Conservation (phyloP, 495 filamentous ascomycete genomes). For the Ramalina intermedia region DNA sequence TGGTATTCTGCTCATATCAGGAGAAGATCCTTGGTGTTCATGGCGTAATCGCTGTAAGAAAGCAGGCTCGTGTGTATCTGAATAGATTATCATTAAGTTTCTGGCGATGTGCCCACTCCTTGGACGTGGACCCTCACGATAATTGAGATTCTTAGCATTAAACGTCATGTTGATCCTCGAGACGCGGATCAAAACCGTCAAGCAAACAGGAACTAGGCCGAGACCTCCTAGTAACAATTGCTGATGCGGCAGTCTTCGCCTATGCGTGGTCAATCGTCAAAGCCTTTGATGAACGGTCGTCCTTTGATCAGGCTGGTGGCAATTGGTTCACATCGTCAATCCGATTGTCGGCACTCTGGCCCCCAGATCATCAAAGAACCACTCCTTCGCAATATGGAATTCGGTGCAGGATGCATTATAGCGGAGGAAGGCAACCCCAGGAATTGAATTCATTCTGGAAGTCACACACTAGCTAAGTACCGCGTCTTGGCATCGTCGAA, state of each 20-base stretch:
- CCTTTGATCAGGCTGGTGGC: too few relatives aligned
- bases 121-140: constrained; percentile 4
- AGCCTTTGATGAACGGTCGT: too few relatives aligned
- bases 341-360: too few relatives aligned
- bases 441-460: too few relatives aligned
- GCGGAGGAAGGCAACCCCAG: too few relatives aligned
- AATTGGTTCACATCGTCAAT: too few relatives aligned
- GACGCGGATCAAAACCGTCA: not conserved
- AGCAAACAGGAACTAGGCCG: not conserved
- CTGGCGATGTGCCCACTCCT: not conserved
- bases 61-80: constrained; percentile 13
- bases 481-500: too few relatives aligned
- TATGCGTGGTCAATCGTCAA: not conserved
- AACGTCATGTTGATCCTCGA: not conserved
- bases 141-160: constrained; percentile 12
- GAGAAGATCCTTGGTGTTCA: constrained; percentile 3
- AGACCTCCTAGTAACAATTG: not conserved
- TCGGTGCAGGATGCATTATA: too few relatives aligned
- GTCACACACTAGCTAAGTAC: too few relatives aligned
- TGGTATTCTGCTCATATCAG: constrained; percentile 10
- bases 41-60: constrained; percentile 12
- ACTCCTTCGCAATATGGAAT: too few relatives aligned
- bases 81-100: not conserved
- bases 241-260: not conserved
- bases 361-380: too few relatives aligned